Evolutionary conservation across 768 basidiomycete species (phyloP).

Genomic region (Russula foetens): DNA sequence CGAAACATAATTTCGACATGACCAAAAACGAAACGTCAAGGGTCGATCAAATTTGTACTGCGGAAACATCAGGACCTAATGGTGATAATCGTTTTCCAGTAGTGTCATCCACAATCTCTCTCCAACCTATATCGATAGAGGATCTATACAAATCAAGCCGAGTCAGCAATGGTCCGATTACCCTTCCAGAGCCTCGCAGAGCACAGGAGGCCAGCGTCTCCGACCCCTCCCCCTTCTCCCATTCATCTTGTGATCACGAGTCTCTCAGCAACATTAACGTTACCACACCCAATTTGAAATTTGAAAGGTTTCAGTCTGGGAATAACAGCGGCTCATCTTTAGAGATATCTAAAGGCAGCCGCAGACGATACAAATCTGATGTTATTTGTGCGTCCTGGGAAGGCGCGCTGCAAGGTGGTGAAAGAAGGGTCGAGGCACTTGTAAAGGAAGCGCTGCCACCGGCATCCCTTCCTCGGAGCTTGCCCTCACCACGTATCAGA

Average conservation of each 20-base stretch:
- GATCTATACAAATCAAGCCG: not conserved
- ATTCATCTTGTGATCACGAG: not conserved
- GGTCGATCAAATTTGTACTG: not conserved
- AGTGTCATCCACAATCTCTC: not conserved
- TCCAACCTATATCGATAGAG: not conserved
- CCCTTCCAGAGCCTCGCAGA: not conserved
- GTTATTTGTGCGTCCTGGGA: not conserved
- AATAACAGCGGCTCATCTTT: not conserved
- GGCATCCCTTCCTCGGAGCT: not conserved
- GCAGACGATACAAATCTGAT: slow-evolving; percentile 7
- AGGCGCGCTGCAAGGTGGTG: not conserved
- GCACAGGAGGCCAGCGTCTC: not conserved
- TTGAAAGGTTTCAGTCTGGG: not conserved
- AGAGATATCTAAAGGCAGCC: not conserved
- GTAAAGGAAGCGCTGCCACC: not conserved
- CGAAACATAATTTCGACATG: too few species aligned
- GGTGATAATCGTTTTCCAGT: not conserved
- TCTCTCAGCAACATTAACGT: not conserved
- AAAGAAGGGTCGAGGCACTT: not conserved
- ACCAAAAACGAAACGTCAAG: not conserved
- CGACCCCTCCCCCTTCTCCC: not conserved
- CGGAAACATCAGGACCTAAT: not conserved
- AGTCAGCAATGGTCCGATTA: too few species aligned
- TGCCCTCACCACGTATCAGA: not conserved
- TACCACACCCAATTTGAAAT: not conserved